phyloP scores from a whole-genome alignment of 257 asterid species.

The Eucommia ulmoides region DNA sequence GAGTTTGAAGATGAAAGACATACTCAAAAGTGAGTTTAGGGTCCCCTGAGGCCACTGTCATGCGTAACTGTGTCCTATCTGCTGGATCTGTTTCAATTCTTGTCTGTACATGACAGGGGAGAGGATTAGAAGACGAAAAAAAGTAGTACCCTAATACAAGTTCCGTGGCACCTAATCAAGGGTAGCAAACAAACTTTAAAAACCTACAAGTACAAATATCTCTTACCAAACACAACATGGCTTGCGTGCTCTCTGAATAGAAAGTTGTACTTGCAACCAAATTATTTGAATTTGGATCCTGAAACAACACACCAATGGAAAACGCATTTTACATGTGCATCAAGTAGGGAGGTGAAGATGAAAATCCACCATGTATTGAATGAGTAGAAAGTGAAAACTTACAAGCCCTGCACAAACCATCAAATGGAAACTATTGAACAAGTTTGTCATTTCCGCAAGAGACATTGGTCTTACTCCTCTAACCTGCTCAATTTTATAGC shows the following conservation, averaged over 20 bases:
- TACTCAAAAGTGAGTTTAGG: constrained; percentile 76
- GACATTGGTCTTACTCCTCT: constrained; percentile 83
- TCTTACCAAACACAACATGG: constrained; percentile 93
- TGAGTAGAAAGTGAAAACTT: constrained; percentile 17
- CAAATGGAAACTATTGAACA: constrained; percentile 52
- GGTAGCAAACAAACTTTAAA: not conserved
- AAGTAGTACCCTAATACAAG: not conserved
- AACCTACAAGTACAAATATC: not conserved
- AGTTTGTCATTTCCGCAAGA: constrained; percentile 68
- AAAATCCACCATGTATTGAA: constrained; percentile 1
- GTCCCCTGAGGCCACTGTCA: constrained; percentile 88
- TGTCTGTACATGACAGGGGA: constrained; percentile 27
- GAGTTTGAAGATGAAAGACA: constrained; percentile 11
- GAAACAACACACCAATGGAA: constrained; percentile 24
- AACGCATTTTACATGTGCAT: constrained; percentile 1
- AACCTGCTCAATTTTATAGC: constrained; percentile 54
- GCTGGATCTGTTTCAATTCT: constrained; percentile 97
- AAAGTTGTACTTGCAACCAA: constrained; percentile 80
- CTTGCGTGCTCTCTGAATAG: constrained; percentile 79
- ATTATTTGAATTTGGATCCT: constrained; percentile 91
- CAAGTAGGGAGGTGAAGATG: constrained; percentile 1
- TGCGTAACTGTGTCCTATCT: constrained; percentile 85
- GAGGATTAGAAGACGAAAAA: not conserved
- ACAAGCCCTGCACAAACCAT: constrained; percentile 82
- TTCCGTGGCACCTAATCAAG: not conserved